Conservation (phyloP, 768 basidiomycete species). For the Tricholoma flavovirens region DNA sequence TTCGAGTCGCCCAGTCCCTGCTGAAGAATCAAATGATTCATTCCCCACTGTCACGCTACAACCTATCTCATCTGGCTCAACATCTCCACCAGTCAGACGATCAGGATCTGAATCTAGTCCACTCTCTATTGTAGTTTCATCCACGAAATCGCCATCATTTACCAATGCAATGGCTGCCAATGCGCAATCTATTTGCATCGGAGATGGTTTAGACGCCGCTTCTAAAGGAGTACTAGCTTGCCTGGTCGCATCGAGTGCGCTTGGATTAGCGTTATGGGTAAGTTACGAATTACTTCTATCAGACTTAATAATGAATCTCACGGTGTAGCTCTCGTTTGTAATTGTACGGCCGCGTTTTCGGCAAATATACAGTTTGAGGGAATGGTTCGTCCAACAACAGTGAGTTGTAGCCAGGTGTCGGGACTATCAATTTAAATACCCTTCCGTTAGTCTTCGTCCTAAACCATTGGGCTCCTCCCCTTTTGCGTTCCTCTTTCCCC, state of each 20-base stretch:
- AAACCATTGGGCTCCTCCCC: conserved; percentile 51
- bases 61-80: conserved; percentile 25
- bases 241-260: conserved; percentile 47
- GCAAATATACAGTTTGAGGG: conserved; percentile 65
- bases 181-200: conserved; percentile 48
- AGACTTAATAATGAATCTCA: conserved; percentile 9
- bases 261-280: conserved; percentile 70
- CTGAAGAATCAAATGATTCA: conserved; percentile 4
- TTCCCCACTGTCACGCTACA: conserved; percentile 34
- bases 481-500: conserved; percentile 67
- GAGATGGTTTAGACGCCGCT: conserved; percentile 57
- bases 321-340: conserved; percentile 55
- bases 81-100: conserved; percentile 29
- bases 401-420: conserved; percentile 32
- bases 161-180: conserved; percentile 15
- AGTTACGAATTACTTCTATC: conserved; percentile 19
- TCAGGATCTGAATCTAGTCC: conserved; percentile 6
- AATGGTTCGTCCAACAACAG: conserved; percentile 74
- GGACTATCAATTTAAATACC: conserved; percentile 8
- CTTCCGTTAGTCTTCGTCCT: conserved; percentile 49
- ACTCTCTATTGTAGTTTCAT: conserved; percentile 13
- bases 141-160: not conserved
- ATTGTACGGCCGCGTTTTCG: conserved; percentile 62
- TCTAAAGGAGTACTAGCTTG: conserved; percentile 57
- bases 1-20: not conserved